phyloP scores from a whole-genome alignment of 2,329 filamentous ascomycete species.

The Epichloe aotearoae region DNA sequence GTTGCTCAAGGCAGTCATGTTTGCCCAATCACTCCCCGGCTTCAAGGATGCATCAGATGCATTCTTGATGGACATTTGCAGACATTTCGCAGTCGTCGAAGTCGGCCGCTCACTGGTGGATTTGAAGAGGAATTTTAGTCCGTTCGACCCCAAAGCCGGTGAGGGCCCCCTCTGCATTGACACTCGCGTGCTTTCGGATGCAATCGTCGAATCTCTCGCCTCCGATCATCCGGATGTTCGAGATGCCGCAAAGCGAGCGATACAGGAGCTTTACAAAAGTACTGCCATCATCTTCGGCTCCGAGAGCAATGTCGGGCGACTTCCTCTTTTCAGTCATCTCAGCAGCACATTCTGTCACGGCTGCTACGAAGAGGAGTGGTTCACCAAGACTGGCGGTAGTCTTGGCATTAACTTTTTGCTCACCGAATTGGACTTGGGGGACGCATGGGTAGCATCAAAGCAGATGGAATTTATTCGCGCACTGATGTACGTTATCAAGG shows the following conservation, averaged over 20 bases:
- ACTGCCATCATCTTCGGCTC: conserved; percentile 69
- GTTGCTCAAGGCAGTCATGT: conserved; percentile 78
- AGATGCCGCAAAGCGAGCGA: conserved; percentile 66
- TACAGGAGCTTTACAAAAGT: conserved; percentile 66
- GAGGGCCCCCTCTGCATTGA: conserved; percentile 83
- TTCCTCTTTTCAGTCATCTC: conserved; percentile 77
- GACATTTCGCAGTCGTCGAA: conserved; percentile 84
- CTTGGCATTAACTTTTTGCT: conserved; percentile 86
- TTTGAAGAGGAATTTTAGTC: conserved; percentile 59
- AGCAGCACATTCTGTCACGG: conserved; percentile 81
- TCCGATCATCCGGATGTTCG: conserved; percentile 72
- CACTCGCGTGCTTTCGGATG: conserved; percentile 74
- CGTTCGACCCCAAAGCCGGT: conserved; percentile 74
- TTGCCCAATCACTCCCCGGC: conserved; percentile 68
- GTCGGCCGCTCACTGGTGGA: conserved; percentile 74
- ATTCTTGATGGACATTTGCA: conserved; percentile 69
- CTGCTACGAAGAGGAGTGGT: conserved; percentile 98
- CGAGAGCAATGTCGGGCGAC: conserved; percentile 53
- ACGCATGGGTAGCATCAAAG: conserved; percentile 67
- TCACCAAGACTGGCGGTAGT: conserved; percentile 87
- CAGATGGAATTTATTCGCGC: conserved; percentile 82
- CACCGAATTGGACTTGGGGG: conserved; percentile 72
- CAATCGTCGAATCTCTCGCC: conserved; percentile 77
- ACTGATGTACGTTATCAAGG: conserved; percentile 95
- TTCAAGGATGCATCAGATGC: conserved; percentile 62